Evolutionary conservation across 495 filamentous ascomycete species (phyloP).

Genomic region (Amniculicola lignicola): DNA sequence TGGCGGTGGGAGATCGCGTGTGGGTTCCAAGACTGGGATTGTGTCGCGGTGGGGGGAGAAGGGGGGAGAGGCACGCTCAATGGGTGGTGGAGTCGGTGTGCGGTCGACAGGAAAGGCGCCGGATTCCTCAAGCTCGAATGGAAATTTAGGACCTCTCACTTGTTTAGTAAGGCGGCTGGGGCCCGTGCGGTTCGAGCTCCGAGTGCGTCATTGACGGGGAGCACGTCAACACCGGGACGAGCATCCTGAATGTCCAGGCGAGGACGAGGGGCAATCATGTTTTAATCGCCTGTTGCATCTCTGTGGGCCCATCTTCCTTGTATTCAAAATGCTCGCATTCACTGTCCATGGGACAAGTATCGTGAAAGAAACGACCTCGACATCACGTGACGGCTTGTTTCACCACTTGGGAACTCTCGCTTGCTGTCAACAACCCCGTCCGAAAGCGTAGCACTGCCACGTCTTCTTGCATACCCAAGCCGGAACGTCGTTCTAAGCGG

Average conservation of each 20-base stretch:
- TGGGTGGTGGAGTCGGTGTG: slow-evolving; percentile 12
- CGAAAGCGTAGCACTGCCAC: too few species aligned
- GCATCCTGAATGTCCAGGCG: too few species aligned
- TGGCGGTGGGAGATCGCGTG: slow-evolving; percentile 4
- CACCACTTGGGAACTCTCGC: too few species aligned
- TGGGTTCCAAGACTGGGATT: background rate
- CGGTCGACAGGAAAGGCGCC: slow-evolving; percentile 28
- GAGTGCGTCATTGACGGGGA: slow-evolving; percentile 25
- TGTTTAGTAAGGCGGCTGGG: slow-evolving; percentile 9
- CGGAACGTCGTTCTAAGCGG: background rate
- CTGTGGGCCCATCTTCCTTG: too few species aligned
- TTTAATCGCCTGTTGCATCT: too few species aligned
- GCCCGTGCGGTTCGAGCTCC: slow-evolving; percentile 18
- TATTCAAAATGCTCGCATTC: too few species aligned
- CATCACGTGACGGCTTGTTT: too few species aligned
- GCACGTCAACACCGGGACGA: too few species aligned
- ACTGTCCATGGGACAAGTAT: too few species aligned
- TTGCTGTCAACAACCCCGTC: too few species aligned
- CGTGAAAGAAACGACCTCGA: too few species aligned
- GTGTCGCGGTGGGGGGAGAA: slow-evolving; percentile 1
- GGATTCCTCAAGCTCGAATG: slow-evolving; percentile 8
- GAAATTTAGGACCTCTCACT: slow-evolving; percentile 29
- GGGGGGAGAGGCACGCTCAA: slow-evolving; percentile 11
- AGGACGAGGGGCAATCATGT: too few species aligned
- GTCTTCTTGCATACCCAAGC: slow-evolving; percentile 14